phyloP scores from a whole-genome alignment of 2,329 filamentous ascomycete species.

The Metarhizium album region DNA sequence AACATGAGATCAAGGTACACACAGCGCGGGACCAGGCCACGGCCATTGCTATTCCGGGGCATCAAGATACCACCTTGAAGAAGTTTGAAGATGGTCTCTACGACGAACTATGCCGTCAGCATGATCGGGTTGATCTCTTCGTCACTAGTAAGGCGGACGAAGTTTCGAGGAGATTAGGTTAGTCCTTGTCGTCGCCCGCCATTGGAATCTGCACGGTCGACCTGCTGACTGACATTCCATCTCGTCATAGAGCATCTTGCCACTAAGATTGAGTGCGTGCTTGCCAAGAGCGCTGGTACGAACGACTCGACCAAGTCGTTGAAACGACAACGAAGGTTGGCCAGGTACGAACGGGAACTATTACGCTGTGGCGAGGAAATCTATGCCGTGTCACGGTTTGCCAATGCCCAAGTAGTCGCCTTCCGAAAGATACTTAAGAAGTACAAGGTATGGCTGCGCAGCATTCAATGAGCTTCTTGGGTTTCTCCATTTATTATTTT shows the following conservation, averaged over 20 bases:
- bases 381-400: slow-evolving; percentile 58
- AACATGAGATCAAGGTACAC: slow-evolving; percentile 71
- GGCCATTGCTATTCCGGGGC: slow-evolving; percentile 65
- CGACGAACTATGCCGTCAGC: slow-evolving; percentile 58
- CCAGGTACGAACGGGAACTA: slow-evolving; percentile 42
- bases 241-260: slow-evolving; percentile 34
- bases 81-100: slow-evolving; percentile 65
- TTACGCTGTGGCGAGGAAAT: slow-evolving; percentile 60
- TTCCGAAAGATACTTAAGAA: slow-evolving; percentile 82
- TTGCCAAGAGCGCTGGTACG: slow-evolving; percentile 30
- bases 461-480: background rate
- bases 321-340: slow-evolving; percentile 40
- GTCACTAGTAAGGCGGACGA: slow-evolving; percentile 72
- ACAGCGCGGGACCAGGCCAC: slow-evolving; percentile 60
- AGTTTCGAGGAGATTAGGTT: slow-evolving; percentile 58
- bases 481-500: background rate
- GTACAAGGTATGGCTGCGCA: slow-evolving; percentile 47
- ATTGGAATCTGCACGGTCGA: background rate
- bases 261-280: slow-evolving; percentile 34
- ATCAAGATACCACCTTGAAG: slow-evolving; percentile 44
- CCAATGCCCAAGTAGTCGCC: slow-evolving; percentile 61
- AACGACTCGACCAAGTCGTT: slow-evolving; percentile 22
- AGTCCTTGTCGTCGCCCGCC: background rate
- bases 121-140: slow-evolving; percentile 69
- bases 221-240: slow-evolving; percentile 5